phyloP scores from a whole-genome alignment of 257 asterid species.

The Nicotiana noctiflora region DNA sequence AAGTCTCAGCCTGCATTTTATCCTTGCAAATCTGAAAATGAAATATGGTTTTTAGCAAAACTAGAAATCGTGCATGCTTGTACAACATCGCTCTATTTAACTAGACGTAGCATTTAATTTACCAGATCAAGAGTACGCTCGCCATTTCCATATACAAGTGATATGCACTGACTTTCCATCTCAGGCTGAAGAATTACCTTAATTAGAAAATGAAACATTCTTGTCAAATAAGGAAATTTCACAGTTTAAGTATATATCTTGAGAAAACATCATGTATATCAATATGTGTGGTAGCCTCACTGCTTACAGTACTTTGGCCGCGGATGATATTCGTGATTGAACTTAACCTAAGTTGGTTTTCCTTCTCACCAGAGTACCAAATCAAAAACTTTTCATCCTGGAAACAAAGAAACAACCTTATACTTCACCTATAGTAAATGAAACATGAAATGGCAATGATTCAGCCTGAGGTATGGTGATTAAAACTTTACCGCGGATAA shows the following conservation, averaged over 20 bases:
- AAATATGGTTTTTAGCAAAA: not conserved
- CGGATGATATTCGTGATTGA: constrained; percentile 27
- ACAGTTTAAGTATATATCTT: not conserved
- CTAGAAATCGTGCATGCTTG: not conserved
- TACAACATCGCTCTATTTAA: not conserved
- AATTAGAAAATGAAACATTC: not conserved
- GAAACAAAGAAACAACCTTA: not conserved
- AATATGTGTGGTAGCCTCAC: not conserved
- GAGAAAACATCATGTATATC: not conserved
- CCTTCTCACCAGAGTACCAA: constrained; percentile 48
- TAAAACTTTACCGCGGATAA: constrained; percentile 32
- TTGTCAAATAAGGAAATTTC: not conserved
- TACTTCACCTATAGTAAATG: not conserved
- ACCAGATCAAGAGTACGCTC: constrained; percentile 43
- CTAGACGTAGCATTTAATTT: not conserved
- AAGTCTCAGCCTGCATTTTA: constrained; percentile 40
- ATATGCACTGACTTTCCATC: constrained; percentile 37
- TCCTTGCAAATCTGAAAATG: constrained; percentile 42
- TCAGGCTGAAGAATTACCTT: constrained; percentile 26
- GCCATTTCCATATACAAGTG: constrained; percentile 36
- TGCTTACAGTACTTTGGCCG: constrained; percentile 37
- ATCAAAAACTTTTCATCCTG: constrained; percentile 47
- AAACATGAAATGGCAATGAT: not conserved
- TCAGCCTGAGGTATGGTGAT: not conserved
- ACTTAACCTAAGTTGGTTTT: constrained; percentile 35